A percentile compares a stretch with the other conserved stretches of the same genome.
Evolutionary conservation across 495 filamentous ascomycete genomes (phyloP).

Genomic region (Hypoxylon intermedium): DNA sequence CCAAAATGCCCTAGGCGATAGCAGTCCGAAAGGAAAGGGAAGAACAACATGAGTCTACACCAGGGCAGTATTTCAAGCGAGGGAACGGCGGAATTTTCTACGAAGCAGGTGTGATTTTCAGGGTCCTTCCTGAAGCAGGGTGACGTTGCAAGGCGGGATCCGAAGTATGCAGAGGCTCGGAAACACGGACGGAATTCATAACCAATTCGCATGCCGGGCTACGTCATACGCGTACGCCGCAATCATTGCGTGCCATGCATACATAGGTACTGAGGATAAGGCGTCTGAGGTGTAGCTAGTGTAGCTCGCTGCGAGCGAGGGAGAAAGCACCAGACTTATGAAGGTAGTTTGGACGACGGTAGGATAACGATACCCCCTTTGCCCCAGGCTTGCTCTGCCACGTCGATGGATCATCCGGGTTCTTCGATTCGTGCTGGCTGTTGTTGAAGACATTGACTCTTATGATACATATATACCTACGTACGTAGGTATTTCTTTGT

Average conservation of each 20-base stretch:
- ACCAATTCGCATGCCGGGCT: conserved; percentile 4
- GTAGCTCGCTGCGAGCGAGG: no score
- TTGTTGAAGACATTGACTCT: not conserved
- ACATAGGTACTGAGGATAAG: no score
- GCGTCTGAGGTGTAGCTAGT: no score
- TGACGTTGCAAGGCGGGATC: conserved; percentile 27
- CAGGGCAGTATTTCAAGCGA: not conserved
- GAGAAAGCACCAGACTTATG: no score
- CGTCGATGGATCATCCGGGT: conserved; percentile 3
- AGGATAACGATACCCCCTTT: not conserved
- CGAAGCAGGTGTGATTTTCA: conserved; percentile 15
- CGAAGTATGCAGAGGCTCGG: conserved; percentile 9
- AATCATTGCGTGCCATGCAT: no score
- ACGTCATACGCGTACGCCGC: conserved; percentile 30
- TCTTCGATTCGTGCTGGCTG: not conserved
- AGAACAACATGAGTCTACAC: not conserved
- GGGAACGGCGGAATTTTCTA: conserved; percentile 15
- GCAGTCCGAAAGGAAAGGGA: not conserved
- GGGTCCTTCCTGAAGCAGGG: conserved; percentile 27
- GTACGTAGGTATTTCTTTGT: no score
- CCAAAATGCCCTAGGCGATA: no score
- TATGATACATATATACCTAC: no score
- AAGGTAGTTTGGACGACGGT: not conserved
- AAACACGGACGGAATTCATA: conserved; percentile 3
- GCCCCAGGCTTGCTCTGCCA: conserved; percentile 11